Conservation (phyloP, 345 rosid genomes). For the Eucalyptus regnans region DNA sequence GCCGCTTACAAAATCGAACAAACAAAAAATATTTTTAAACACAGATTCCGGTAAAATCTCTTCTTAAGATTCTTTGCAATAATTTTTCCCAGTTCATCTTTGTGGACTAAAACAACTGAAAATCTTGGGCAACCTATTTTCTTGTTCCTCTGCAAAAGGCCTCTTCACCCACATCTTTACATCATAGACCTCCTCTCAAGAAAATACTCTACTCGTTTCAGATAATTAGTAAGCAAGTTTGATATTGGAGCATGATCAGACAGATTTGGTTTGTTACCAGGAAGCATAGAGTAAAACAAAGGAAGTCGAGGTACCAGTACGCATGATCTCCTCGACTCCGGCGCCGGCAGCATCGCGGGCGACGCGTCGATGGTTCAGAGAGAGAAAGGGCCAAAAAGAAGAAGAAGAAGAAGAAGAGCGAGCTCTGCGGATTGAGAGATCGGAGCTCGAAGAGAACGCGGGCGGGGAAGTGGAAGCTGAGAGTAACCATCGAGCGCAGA, state of each 20-base stretch:
- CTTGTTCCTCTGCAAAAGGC: too few species aligned
- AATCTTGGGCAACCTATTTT: too few species aligned
- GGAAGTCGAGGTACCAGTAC: slow-evolving; percentile 30
- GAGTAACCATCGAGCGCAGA: neutral
- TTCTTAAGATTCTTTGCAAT: neutral
- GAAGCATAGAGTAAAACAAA: neutral
- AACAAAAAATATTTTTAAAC: too few species aligned
- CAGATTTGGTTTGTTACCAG: neutral
- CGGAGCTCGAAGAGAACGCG: neutral
- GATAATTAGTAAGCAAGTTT: neutral
- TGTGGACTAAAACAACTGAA: too few species aligned
- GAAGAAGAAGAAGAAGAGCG: too few species aligned
- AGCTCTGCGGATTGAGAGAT: neutral
- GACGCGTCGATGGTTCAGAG: neutral
- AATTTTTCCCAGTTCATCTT: neutral
- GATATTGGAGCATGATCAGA: neutral
- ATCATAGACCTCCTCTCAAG: neutral
- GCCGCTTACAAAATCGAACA: too few species aligned
- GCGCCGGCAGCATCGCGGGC: slow-evolving; percentile 32
- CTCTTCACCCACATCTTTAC: neutral
- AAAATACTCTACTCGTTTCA: neutral
- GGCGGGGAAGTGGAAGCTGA: neutral
- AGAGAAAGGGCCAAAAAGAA: neutral
- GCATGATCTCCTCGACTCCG: slow-evolving; percentile 44
- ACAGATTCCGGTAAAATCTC: neutral